Base-by-base conservation (phyloP, 805 yeast genomes). In the Cyberlindnera amylophila region DNA sequence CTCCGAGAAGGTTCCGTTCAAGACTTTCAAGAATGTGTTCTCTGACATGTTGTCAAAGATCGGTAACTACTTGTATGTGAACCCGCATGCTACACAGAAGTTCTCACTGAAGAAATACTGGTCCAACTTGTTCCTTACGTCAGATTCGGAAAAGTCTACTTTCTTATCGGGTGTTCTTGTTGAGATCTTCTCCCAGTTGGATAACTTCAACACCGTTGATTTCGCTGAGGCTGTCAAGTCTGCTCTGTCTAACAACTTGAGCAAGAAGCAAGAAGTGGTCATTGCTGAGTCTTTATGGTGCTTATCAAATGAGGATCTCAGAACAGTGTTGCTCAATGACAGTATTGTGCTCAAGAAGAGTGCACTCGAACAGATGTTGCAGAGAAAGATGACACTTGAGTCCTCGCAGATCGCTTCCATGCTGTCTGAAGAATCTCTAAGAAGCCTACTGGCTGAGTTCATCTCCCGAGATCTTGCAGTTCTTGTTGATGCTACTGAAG, bases 31-130 rank as follows among this genome's bases (percentile, higher is more conserved):
- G 33, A 47, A 48, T 2, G 46, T 62, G 4, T 39, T 74, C 2
- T 54, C 72, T 24, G 64, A 58, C 3, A 46, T 76, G 2, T 44
- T 74, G n/a, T 63, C 75, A 1, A 71, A 70, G 39, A 47, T 74
- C 39, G 80, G 81, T 0, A 69, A 71, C 39, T 74, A 66, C 47
- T 38, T 48, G 38, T 52, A 35, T 37, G 35, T 54, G 1, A 54
- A 55, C 35, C 42, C 54, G 4, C 47, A 41, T 1, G 38, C 53
- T 0, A 31, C 46, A 9, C 31, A 31, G 9, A 46, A 43, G 18
- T 51, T 61, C 29, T 48, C 58, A 2, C 21, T 38, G 0, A 27
- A 36, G 15, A 61, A 49, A 19, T 69, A 57, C 45, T 68, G 72
- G 67, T 33, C 46, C 11, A 32, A 32, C 1, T 45, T 66, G 7